Conservation (phyloP, 2,329 filamentous ascomycete species). For the Pleurostoma richardsiae region DNA sequence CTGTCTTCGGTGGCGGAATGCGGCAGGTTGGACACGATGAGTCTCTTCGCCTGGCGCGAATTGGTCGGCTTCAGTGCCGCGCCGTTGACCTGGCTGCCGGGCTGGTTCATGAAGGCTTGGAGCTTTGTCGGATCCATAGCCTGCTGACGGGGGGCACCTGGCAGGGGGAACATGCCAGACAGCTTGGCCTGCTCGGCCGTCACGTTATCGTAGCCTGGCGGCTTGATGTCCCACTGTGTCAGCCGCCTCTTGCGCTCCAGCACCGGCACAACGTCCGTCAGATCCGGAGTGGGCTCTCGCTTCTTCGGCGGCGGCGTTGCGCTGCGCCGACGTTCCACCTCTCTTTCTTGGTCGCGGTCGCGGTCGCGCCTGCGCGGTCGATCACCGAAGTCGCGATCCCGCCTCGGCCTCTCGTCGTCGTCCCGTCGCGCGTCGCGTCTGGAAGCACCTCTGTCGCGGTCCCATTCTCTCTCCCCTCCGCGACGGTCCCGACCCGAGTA, state of each 20-base stretch:
- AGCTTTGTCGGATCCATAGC: conserved; percentile 92
- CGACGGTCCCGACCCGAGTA: conserved; percentile 60
- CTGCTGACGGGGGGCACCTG: conserved; percentile 89
- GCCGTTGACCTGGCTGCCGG: conserved; percentile 64
- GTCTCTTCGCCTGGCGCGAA: conserved; percentile 87
- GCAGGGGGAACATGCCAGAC: conserved; percentile 97
- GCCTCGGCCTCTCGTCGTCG: conserved; percentile 54
- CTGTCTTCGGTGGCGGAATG: conserved; percentile 67
- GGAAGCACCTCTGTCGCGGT: conserved; percentile 34
- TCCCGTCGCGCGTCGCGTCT: conserved; percentile 60
- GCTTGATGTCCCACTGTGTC: conserved; percentile 99
- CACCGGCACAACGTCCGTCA: conserved; percentile 80
- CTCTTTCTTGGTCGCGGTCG: conserved; percentile 42
- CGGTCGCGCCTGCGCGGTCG: conserved; percentile 39
- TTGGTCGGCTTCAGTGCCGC: conserved; percentile 88
- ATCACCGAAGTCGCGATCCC: conserved; percentile 60
- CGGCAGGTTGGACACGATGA: conserved; percentile 83
- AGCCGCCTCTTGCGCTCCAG: conserved; percentile 83
- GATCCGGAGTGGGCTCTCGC: conserved; percentile 90
- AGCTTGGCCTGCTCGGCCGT: conserved; percentile 98
- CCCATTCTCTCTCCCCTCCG: conserved; percentile 30
- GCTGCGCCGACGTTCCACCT: conserved; percentile 64
- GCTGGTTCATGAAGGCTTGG: conserved; percentile 92
- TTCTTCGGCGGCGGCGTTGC: conserved; percentile 80
- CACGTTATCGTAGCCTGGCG: conserved; percentile 95